Evolutionary conservation across 495 filamentous ascomycete genomes (phyloP).

Genomic region (Wilcoxina mikolae): DNA sequence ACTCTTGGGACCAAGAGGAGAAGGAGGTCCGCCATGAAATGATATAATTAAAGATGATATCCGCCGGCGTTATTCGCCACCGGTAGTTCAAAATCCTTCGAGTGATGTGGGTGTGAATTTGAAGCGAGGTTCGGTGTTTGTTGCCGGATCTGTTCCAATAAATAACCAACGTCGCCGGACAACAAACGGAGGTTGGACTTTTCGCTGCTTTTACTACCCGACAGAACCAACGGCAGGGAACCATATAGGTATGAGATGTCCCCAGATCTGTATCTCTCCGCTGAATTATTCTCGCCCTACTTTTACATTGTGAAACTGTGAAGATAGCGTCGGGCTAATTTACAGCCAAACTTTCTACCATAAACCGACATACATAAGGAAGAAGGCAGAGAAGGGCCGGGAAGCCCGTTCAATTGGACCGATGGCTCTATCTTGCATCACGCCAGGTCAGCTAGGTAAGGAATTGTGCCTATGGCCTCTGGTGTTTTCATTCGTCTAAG

Average conservation of each 20-base stretch:
- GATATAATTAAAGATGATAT: too few relatives aligned
- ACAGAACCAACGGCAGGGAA: too few relatives aligned
- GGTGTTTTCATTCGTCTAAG: background rate
- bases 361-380: too few relatives aligned
- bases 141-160: background rate
- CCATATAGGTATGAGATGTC: background rate
- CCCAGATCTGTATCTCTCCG: background rate
- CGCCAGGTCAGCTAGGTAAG: slow-evolving; percentile 2
- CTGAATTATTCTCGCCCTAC: background rate
- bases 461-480: background rate
- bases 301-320: background rate
- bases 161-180: background rate
- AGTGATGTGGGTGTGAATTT: too few relatives aligned
- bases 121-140: too few relatives aligned
- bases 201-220: too few relatives aligned
- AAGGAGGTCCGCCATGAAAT: too few relatives aligned
- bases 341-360: background rate
- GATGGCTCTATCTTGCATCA: background rate
- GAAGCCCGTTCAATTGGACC: background rate
- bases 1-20: too few relatives aligned
- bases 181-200: too few relatives aligned
- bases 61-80: too few relatives aligned
- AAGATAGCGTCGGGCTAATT: background rate
- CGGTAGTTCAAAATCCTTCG: too few relatives aligned
- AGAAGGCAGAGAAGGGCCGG: background rate